Percentiles rank a stretch among this genome's conserved stretches.
Conservation (phyloP, 2,329 filamentous ascomycete genomes). For the Blastomyces silverae region DNA sequence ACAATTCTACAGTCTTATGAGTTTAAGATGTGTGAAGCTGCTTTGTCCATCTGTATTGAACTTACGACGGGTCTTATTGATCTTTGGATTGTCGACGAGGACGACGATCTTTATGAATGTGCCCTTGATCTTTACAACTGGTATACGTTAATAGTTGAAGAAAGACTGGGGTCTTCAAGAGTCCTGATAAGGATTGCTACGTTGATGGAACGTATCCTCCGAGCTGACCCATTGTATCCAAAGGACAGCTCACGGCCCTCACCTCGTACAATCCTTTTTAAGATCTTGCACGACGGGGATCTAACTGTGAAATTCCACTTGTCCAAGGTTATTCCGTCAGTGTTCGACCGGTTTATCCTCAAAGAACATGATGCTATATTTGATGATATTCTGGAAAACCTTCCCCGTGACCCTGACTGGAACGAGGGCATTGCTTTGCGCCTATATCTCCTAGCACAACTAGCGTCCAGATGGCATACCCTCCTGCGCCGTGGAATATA, state of each 20-base stretch:
- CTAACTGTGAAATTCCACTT: slow-evolving; percentile 71
- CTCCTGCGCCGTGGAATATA: slow-evolving; percentile 82
- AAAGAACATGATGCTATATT: slow-evolving; percentile 78
- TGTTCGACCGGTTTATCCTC: slow-evolving; percentile 79
- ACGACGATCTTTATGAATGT: slow-evolving; percentile 55
- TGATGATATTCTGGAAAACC: slow-evolving; percentile 68
- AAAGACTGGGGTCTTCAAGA: slow-evolving; percentile 61
- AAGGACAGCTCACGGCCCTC: slow-evolving; percentile 54
- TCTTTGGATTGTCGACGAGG: slow-evolving; percentile 55
- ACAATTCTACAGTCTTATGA: slow-evolving; percentile 49
- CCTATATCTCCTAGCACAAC: slow-evolving; percentile 63
- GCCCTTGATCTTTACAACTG: slow-evolving; percentile 73
- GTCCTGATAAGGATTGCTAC: slow-evolving; percentile 61
- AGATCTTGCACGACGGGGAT: slow-evolving; percentile 59
- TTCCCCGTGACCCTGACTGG: slow-evolving; percentile 67
- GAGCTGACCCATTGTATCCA: slow-evolving; percentile 60
- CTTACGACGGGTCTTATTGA: slow-evolving; percentile 58
- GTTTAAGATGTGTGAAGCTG: slow-evolving; percentile 67
- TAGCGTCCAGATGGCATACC: slow-evolving; percentile 80
- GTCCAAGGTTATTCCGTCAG: slow-evolving; percentile 58
- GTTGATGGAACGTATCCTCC: slow-evolving; percentile 64
- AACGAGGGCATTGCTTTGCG: slow-evolving; percentile 80
- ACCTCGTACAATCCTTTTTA: slow-evolving; percentile 64
- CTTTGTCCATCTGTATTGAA: slow-evolving; percentile 60
- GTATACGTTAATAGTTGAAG: slow-evolving; percentile 62